phyloP scores from a whole-genome alignment of 257 asterid genomes.

The Gentiana straminea region DNA sequence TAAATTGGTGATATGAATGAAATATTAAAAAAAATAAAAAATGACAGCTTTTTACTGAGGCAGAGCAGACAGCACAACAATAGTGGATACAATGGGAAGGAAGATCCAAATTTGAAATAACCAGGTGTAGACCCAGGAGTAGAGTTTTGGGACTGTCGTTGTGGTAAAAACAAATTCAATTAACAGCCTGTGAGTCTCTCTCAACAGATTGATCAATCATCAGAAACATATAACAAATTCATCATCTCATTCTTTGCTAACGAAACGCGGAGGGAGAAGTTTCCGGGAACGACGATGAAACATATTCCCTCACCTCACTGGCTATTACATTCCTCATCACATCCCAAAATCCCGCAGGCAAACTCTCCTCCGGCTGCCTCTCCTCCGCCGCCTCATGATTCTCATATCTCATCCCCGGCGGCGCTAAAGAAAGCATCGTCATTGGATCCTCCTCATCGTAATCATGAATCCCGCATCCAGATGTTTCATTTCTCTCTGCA shows the following conservation, averaged over 20 bases:
- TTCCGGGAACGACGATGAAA: slow-evolving; percentile 49
- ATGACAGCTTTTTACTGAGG: too few species aligned
- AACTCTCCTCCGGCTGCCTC: slow-evolving; percentile 29
- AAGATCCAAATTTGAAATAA: too few species aligned
- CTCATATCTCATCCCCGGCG: slow-evolving; percentile 44
- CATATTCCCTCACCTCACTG: slow-evolving; percentile 62
- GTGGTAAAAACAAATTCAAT: too few species aligned
- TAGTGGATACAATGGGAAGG: too few species aligned
- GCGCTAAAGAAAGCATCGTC: slow-evolving; percentile 64
- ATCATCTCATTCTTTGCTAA: slow-evolving; percentile 7
- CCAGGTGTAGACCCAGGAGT: background rate
- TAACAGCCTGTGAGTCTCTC: too few species aligned
- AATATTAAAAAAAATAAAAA: too few species aligned
- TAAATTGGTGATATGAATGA: too few species aligned
- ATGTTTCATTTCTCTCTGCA: slow-evolving; percentile 5
- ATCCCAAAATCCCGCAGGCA: slow-evolving; percentile 63
- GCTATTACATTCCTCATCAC: slow-evolving; percentile 66
- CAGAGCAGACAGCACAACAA: too few species aligned
- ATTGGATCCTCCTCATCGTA: slow-evolving; percentile 46
- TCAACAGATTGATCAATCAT: slow-evolving; percentile 5
- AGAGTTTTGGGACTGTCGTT: too few species aligned
- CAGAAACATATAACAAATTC: slow-evolving; percentile 6
- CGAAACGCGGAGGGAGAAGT: slow-evolving; percentile 44
- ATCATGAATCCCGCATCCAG: slow-evolving; percentile 13
- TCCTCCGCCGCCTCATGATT: slow-evolving; percentile 1